Percentiles rank a stretch among this genome's conserved stretches.
Evolutionary conservation across 192 early-diverging fungal genomes (phyloP).

Genomic region (Podila horticola): DNA sequence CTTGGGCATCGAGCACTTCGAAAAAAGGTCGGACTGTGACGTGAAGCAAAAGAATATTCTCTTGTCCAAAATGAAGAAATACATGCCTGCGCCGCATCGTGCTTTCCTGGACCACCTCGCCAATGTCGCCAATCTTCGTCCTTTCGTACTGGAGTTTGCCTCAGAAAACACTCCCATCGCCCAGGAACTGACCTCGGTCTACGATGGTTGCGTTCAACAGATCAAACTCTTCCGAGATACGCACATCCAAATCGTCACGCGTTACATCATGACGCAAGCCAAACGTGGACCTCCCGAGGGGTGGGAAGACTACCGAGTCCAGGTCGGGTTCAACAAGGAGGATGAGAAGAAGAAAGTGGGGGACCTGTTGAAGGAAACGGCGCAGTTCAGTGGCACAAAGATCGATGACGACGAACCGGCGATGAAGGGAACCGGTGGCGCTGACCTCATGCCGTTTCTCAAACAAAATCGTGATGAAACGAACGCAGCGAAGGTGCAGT

Average conservation of each 20-base stretch:
- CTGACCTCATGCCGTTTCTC: conserved; percentile 92
- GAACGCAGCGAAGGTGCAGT: conserved; percentile 17
- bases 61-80: conserved; percentile 82
- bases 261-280: conserved; percentile 90
- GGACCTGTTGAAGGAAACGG: too few species aligned
- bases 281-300: conserved; percentile 58
- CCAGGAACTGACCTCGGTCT: conserved; percentile 56
- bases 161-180: not conserved
- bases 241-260: conserved; percentile 92
- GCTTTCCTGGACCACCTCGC: conserved; percentile 81
- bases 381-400: too few species aligned
- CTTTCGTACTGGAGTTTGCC: conserved; percentile 57
- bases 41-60: conserved; percentile 60
- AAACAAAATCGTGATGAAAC: conserved; percentile 40
- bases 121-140: conserved; percentile 68
- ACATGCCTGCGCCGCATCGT: conserved; percentile 89
- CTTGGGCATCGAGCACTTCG: conserved; percentile 85
- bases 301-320: conserved; percentile 42
- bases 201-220: conserved; percentile 81
- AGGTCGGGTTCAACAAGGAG: not conserved
- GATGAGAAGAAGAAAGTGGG: not conserved
- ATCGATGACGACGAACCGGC: conserved; percentile 5
- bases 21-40: conserved; percentile 55
- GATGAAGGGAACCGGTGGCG: conserved; percentile 83
- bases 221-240: conserved; percentile 89